phyloP scores from a whole-genome alignment of 306 rosid genomes.

The Calophaca sinica region DNA sequence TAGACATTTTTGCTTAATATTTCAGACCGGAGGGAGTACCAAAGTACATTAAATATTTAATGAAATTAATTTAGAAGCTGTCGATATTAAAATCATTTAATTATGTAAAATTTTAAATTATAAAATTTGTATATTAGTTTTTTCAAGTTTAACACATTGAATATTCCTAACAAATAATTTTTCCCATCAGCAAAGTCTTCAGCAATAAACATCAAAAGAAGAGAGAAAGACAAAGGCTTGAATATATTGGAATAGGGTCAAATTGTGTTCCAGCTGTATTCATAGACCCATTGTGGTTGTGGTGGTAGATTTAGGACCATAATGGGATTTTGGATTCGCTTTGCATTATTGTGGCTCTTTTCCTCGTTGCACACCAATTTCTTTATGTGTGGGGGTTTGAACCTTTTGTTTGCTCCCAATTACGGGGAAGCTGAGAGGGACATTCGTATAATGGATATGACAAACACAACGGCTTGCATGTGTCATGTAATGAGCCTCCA shows the following conservation, averaged over 20 bases:
- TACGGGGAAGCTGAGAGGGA: slow-evolving; percentile 53
- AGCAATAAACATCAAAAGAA: no score
- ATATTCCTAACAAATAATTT: no score
- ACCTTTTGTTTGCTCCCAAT: slow-evolving; percentile 47
- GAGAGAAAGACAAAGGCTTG: not conserved
- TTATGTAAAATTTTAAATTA: no score
- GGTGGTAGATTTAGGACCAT: slow-evolving; percentile 46
- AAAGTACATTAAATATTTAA: no score
- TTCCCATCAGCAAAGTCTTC: no score
- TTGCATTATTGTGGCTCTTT: slow-evolving; percentile 46
- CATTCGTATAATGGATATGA: slow-evolving; percentile 41
- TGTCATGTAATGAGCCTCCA: slow-evolving; percentile 43
- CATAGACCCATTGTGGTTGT: slow-evolving; percentile 40
- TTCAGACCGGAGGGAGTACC: no score
- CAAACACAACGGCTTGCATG: slow-evolving; percentile 44
- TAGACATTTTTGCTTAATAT: no score
- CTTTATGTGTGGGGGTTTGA: slow-evolving; percentile 51
- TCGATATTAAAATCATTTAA: no score
- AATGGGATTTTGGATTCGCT: slow-evolving; percentile 26
- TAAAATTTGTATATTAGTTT: no score
- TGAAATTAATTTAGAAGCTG: no score
- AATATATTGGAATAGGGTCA: not conserved
- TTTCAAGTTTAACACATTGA: no score
- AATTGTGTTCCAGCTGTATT: slow-evolving; percentile 32
- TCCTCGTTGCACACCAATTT: slow-evolving; percentile 41